Base-by-base conservation (phyloP, 164 flowering plant genomes). In the Aristolochia californica region DNA sequence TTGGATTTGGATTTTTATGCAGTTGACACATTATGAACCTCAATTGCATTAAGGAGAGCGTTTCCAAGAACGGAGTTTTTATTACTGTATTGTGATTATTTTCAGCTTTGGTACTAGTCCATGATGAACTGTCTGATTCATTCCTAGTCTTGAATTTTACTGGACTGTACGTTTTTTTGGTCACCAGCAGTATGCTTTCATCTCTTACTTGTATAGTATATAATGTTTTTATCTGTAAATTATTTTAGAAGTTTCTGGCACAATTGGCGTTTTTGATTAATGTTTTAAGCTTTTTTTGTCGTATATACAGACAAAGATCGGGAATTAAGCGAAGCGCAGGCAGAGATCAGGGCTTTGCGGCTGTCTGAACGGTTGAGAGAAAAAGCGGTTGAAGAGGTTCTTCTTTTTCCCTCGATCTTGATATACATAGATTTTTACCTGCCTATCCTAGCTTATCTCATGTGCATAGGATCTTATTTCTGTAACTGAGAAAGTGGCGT, bases 301-400 rank as follows among this genome's bases (percentile, higher is more conserved):
- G 10, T 34, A 34, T 71, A 3, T 61, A 70, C 70, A 87, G 95
- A 87, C 58, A 87, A 85, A 76, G 91, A 87, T 63, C 69, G 96
- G 57, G 96, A 88, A 66, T 73, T 88, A 40, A 76, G 80, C 8
- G 93, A 85, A 59, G 89, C 96, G 1, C 85, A 85, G 58, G 89
- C 96, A 13, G 90, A 88, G 82, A 85, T 88, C 70, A 88, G 70
- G 75, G 91, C 93, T 4, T 72, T 85, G 77, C 82, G 68, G 74
- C 63, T 76, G 11, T 77, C 86, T 8, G 96, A 88, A 55, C 78
- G 96, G 7, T 75, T 70, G 13, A 72, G 88, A 67, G 96, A 88
- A 68, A 85, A 83, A 62, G 96, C 96, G 0, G 93, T 88, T 20
- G 89, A 88, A 78, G 96, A 88, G 93, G 96, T 87, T 21, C 24